A percentile compares a stretch with the other conserved stretches of the same genome.
Conservation (phyloP, 2,329 filamentous ascomycete species). For the Dryadomyces quercivorus region DNA sequence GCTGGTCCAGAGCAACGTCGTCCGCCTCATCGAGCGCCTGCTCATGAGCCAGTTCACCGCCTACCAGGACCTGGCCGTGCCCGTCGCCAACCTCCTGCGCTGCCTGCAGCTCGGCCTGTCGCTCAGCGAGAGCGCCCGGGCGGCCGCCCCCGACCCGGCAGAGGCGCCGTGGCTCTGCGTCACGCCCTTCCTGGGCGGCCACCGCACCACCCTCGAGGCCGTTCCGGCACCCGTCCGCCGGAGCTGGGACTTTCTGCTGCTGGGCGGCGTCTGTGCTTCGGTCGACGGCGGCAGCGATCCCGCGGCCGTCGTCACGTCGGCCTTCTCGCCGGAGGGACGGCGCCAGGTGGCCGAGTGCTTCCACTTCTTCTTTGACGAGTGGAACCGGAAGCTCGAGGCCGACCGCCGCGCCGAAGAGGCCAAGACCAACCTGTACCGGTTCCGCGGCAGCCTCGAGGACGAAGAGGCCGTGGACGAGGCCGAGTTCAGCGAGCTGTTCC, state of each 20-base stretch:
- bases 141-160: constrained; percentile 2
- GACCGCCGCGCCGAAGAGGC: constrained; percentile 66
- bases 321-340: constrained; percentile 29
- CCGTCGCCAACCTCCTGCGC: constrained; percentile 66
- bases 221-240: constrained; percentile 14
- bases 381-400: constrained; percentile 62
- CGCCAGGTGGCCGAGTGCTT: constrained; percentile 53
- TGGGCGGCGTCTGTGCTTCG: constrained; percentile 30
- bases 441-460: constrained; percentile 65
- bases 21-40: constrained; percentile 58
- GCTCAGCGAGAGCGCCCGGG: constrained; percentile 40
- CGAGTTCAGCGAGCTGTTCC: constrained; percentile 73
- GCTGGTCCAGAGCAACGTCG: constrained; percentile 44
- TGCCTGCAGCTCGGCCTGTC: constrained; percentile 67
- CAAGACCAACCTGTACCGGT: constrained; percentile 70
- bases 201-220: constrained; percentile 17
- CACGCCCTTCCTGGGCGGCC: constrained; percentile 45
- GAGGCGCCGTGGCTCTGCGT: constrained; percentile 27
- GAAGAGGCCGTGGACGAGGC: constrained; percentile 62
- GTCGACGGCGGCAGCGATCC: too few relatives aligned
- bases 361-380: constrained; percentile 63
- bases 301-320: constrained; percentile 17
- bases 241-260: constrained; percentile 37
- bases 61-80: constrained; percentile 76
- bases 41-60: constrained; percentile 58